Percentiles rank a stretch among this genome's conserved stretches.
Conservation (phyloP, 805 yeast species). For the Alloascoidea hylecoeti region DNA sequence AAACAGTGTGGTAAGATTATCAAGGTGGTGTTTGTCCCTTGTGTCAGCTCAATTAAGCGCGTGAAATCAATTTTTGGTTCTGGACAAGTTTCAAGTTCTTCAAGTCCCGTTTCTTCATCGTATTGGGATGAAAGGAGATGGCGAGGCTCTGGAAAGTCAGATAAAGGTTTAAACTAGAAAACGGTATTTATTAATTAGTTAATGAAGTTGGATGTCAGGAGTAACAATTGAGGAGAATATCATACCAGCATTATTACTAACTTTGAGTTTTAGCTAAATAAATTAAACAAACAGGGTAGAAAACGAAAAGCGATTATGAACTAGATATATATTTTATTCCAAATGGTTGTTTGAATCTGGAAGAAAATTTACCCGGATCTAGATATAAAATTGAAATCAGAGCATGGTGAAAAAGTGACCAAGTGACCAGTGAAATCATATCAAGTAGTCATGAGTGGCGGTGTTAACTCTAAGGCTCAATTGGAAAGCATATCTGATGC, state of each 20-base stretch:
- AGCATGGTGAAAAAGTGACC: no score
- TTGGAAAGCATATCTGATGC: no score
- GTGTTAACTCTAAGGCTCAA: no score
- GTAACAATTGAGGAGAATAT: background rate
- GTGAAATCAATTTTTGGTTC: background rate
- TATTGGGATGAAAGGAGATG: conserved; percentile 26
- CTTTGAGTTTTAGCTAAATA: conserved; percentile 13
- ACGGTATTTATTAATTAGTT: no score
- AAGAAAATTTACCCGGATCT: no score
- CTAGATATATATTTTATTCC: no score
- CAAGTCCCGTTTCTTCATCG: conserved; percentile 7
- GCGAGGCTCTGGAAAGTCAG: conserved; percentile 23
- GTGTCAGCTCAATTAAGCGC: background rate
- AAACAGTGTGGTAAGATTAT: conserved; percentile 2
- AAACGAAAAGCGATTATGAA: no score
- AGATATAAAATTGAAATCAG: no score
- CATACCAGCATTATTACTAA: conserved; percentile 4
- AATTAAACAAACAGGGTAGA: conserved; percentile 29
- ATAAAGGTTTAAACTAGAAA: conserved; percentile 28
- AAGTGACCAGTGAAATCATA: no score
- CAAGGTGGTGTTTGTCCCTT: background rate
- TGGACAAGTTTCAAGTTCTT: conserved; percentile 3
- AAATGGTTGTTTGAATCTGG: no score
- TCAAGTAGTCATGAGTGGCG: no score
- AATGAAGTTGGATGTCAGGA: background rate